These are phyloP conservation scores for Pneumocystis oryctolagi DNA, from an alignment of 1,139 yeast species.

Conservation along the genomic window DNA sequence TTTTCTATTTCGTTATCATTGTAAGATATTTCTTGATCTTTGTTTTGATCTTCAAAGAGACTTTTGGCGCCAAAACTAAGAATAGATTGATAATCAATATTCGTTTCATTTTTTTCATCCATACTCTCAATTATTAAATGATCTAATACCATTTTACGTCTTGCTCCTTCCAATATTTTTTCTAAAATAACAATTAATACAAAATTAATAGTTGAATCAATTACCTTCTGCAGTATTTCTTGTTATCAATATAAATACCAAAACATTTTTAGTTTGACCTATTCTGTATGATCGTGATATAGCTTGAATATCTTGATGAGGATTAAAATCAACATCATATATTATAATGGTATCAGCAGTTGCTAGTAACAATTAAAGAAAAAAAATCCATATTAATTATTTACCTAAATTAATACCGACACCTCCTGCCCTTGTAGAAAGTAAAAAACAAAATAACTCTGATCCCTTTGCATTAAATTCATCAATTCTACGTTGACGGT, in stretches of 20 bases:
- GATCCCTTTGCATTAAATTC: slow-evolving; percentile 58
- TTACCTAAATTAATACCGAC: slow-evolving; percentile 47
- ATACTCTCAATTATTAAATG: slow-evolving; percentile 50
- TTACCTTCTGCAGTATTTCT: slow-evolving; percentile 61
- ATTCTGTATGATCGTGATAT: slow-evolving; percentile 85
- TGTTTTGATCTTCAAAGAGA: slow-evolving; percentile 15
- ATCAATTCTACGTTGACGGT: slow-evolving; percentile 55
- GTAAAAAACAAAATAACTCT: slow-evolving; percentile 59
- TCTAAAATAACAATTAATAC: slow-evolving; percentile 20
- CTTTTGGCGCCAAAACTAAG: slow-evolving; percentile 15
- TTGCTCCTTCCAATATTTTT: slow-evolving; percentile 67
- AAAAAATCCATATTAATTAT: not conserved
- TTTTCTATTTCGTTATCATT: slow-evolving; percentile 13
- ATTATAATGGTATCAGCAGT: slow-evolving; percentile 81
- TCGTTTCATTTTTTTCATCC: slow-evolving; percentile 11
- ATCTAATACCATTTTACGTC: slow-evolving; percentile 67
- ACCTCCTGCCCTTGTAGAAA: slow-evolving; percentile 84
- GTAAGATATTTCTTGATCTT: slow-evolving; percentile 11
- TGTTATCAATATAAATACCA: slow-evolving; percentile 64
- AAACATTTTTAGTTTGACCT: slow-evolving; percentile 76
- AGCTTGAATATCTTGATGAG: slow-evolving; percentile 84
- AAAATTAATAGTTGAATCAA: not conserved
- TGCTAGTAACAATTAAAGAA: slow-evolving; percentile 31
- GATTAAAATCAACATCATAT: slow-evolving; percentile 84
- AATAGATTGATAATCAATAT: slow-evolving; percentile 13